These are phyloP conservation scores for Solanum bukasovii DNA, from an alignment of 257 asterid species.

Conservation along the genomic window DNA sequence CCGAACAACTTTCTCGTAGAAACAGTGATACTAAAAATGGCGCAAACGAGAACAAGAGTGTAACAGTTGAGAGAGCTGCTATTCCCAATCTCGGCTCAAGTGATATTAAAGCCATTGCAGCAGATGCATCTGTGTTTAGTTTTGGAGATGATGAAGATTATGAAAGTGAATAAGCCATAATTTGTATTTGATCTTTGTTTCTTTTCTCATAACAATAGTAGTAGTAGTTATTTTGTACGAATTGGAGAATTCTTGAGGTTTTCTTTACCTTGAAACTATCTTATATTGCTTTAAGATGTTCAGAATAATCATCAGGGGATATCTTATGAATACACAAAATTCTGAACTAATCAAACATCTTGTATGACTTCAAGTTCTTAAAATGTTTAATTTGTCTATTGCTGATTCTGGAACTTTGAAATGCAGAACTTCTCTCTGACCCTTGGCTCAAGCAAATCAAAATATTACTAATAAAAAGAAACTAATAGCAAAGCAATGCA, in stretches of 20 bases:
- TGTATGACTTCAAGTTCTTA: background rate
- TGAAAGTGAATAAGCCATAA: slow-evolving; percentile 50
- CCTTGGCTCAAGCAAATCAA: too few species aligned
- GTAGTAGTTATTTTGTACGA: slow-evolving; percentile 42
- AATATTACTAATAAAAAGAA: background rate
- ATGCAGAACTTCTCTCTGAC: background rate
- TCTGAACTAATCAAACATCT: background rate
- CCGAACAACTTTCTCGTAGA: slow-evolving; percentile 40
- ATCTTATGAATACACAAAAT: background rate
- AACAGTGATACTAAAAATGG: slow-evolving; percentile 17
- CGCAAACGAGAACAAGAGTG: slow-evolving; percentile 28
- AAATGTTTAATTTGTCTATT: background rate
- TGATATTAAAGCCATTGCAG: slow-evolving; percentile 91
- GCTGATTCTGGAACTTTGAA: background rate
- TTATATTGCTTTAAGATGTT: background rate
- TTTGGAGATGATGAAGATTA: slow-evolving; percentile 91
- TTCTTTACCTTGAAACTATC: background rate
- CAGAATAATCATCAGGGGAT: background rate
- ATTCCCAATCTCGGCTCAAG: slow-evolving; percentile 52
- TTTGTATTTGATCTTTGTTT: background rate
- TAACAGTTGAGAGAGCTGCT: slow-evolving; percentile 23
- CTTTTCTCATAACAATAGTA: slow-evolving; percentile 53
- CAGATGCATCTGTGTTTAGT: slow-evolving; percentile 96
- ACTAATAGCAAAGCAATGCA: background rate
- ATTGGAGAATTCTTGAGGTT: slow-evolving; percentile 24